A percentile compares a stretch with the other conserved stretches of the same genome.
phyloP scores from a whole-genome alignment of 495 filamentous ascomycete species.

The Talaromyces adpressus region DNA sequence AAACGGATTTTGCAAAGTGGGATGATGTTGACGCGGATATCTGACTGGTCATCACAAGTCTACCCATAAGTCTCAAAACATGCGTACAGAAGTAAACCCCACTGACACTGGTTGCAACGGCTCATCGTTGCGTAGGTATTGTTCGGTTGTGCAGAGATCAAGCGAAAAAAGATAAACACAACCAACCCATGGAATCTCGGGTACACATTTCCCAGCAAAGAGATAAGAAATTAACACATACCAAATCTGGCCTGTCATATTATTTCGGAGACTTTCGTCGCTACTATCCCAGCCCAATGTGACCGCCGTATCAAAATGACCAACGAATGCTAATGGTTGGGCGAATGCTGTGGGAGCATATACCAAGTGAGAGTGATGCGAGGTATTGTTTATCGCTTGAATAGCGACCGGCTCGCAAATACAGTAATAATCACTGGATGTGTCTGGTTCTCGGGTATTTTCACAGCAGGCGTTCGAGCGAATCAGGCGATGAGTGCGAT shows the following conservation, averaged over 20 bases:
- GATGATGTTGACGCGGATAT: not conserved
- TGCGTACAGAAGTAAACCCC: not conserved
- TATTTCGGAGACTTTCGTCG: not conserved
- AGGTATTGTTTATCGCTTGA: not conserved
- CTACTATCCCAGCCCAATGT: not conserved
- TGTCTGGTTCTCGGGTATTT: not conserved
- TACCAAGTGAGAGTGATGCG: not conserved
- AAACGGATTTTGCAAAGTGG: not conserved
- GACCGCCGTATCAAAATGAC: not conserved
- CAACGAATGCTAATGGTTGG: not conserved
- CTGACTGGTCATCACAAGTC: not conserved
- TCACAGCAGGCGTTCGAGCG: not conserved
- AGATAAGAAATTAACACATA: not conserved
- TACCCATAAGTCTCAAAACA: not conserved
- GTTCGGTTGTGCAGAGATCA: not conserved
- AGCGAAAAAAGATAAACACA: not conserved
- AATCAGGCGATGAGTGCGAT: not conserved
- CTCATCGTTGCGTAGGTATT: not conserved
- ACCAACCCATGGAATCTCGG: not conserved
- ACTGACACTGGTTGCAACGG: not conserved
- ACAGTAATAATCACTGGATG: not conserved
- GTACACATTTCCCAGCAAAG: not conserved
- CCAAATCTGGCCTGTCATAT: constrained; percentile 3
- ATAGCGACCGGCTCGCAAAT: not conserved
- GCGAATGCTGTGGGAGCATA: not conserved